These are phyloP conservation scores for Ganoderma meredithae DNA, from an alignment of 1,284 basidiomycete genomes.

Conservation along the genomic window DNA sequence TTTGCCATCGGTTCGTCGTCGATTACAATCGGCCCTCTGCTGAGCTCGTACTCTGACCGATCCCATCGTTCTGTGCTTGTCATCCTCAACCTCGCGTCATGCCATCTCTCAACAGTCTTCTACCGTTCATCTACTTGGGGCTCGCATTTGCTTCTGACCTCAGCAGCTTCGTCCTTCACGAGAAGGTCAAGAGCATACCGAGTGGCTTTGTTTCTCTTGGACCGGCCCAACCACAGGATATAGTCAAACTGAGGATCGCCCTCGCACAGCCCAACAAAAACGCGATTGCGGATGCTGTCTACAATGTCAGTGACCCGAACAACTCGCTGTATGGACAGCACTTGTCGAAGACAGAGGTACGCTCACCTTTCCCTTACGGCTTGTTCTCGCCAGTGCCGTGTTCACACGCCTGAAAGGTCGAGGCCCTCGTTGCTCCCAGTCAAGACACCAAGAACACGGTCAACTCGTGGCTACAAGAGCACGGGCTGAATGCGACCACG, in stretches of 20 bases:
- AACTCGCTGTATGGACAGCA: conserved; percentile 41
- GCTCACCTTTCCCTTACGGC: not conserved
- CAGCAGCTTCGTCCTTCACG: conserved; percentile 25
- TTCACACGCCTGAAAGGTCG: conserved; percentile 38
- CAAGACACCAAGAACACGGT: conserved; percentile 43
- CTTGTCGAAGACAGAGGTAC: conserved; percentile 42
- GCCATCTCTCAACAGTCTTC: not conserved
- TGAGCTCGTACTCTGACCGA: not conserved
- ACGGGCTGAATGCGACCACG: conserved; percentile 41
- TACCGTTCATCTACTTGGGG: conserved; percentile 1
- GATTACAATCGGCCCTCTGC: not conserved
- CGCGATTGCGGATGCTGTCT: conserved; percentile 41
- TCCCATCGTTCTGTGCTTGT: no score
- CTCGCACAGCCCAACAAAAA: conserved; percentile 37
- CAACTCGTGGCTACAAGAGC: conserved; percentile 44
- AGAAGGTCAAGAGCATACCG: conserved; percentile 29
- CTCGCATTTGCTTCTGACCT: not conserved
- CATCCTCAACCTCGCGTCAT: not conserved
- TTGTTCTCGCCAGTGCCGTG: no score
- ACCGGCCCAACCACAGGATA: conserved; percentile 27
- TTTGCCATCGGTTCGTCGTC: not conserved
- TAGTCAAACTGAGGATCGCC: conserved; percentile 36
- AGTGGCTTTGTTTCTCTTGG: conserved; percentile 32
- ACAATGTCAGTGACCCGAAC: conserved; percentile 19
- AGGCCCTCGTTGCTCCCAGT: conserved; percentile 45